Conservation (phyloP, 345 rosid genomes). For the Lepidium didymum region DNA sequence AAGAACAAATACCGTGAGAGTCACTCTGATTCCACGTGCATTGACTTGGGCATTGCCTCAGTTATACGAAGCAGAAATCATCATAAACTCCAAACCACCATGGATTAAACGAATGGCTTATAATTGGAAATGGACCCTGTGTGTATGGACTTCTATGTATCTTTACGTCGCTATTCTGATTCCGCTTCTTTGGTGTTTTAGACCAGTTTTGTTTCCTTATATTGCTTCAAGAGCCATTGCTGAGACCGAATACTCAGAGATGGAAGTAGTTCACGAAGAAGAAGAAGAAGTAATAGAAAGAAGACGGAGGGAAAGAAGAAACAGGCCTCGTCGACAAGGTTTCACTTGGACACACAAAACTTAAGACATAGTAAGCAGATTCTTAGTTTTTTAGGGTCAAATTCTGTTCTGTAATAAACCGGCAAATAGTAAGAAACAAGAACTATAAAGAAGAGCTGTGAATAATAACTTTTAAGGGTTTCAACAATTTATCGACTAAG, state of each 20-base stretch:
- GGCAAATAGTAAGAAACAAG: background rate
- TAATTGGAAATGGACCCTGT: constrained; percentile 78
- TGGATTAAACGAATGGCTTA: constrained; percentile 52
- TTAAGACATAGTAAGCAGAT: background rate
- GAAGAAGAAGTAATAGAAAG: constrained; percentile 30
- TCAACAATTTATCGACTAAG: constrained; percentile 32
- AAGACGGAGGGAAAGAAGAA: constrained; percentile 40
- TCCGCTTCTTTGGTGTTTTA: constrained; percentile 34
- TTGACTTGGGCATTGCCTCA: constrained; percentile 54
- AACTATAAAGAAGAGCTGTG: background rate
- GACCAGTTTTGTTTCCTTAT: constrained; percentile 38
- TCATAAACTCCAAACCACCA: constrained; percentile 50
- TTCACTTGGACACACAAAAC: background rate
- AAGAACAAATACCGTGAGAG: constrained; percentile 49
- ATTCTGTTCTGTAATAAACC: background rate
- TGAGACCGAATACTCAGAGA: background rate
- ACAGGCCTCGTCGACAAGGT: constrained; percentile 20
- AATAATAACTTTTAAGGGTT: background rate
- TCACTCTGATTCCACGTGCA: constrained; percentile 55
- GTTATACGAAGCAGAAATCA: constrained; percentile 53
- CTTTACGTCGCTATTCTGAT: constrained; percentile 35
- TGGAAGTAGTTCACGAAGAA: background rate
- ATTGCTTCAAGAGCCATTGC: background rate
- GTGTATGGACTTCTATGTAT: constrained; percentile 56
- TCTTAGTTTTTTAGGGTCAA: background rate